Percentiles rank a stretch among this genome's conserved stretches.
Conservation (phyloP, 352 stramenopile genomes). For the Globisporangium barbulae region DNA sequence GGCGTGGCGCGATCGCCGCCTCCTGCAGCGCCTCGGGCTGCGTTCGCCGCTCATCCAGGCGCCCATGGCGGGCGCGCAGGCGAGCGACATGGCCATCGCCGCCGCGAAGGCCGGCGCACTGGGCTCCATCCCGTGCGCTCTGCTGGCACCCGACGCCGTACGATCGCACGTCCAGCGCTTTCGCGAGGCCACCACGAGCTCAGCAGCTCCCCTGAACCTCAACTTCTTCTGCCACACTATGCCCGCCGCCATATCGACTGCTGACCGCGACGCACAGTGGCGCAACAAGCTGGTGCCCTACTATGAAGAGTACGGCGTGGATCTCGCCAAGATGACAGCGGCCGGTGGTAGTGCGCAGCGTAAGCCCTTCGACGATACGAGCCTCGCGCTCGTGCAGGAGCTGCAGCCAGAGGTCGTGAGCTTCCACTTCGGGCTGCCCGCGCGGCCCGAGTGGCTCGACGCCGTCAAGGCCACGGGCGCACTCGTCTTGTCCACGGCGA, state of each 20-base stretch:
- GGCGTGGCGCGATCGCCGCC: constrained; percentile 8
- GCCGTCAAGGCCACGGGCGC: constrained; percentile 18
- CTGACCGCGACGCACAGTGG: constrained; percentile 7
- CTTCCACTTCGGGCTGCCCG: constrained; percentile 62
- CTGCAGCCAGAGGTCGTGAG: constrained; percentile 47
- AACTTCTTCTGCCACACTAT: constrained; percentile 59
- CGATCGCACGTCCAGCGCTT: constrained; percentile 22
- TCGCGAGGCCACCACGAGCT: not conserved
- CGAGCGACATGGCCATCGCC: constrained; percentile 29
- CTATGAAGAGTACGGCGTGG: constrained; percentile 2
- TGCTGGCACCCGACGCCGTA: constrained; percentile 29
- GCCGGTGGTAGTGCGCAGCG: constrained; percentile 9
- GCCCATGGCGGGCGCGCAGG: constrained; percentile 50
- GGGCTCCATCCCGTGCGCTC: constrained; percentile 41
- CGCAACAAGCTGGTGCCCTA: constrained; percentile 25
- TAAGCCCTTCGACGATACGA: constrained; percentile 27
- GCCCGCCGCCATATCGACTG: constrained; percentile 3
- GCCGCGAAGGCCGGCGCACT: constrained; percentile 41
- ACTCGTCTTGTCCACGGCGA: not conserved
- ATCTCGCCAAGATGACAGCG: not conserved
- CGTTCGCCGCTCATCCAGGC: constrained; percentile 36
- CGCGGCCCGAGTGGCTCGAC: constrained; percentile 21
- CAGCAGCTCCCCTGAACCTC: constrained; percentile 34
- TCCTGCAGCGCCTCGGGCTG: constrained; percentile 18
- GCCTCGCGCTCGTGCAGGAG: constrained; percentile 42